These are phyloP conservation scores for Flaveria ramosissima DNA, from an alignment of 129 eudicot species.

Conservation along the genomic window DNA sequence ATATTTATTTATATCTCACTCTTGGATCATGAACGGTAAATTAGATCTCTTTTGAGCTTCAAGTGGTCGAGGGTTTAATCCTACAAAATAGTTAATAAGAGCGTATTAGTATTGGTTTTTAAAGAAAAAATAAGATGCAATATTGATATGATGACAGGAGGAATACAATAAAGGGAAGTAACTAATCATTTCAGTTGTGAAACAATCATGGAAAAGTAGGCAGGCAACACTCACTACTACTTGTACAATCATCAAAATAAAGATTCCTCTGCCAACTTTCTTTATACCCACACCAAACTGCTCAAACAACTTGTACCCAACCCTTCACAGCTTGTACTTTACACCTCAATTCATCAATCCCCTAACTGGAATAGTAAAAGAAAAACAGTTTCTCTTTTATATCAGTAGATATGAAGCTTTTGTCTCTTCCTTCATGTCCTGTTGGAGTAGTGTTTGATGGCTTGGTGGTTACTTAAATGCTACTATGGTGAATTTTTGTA, in stretches of 20 bases:
- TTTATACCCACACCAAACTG: conserved; percentile 21
- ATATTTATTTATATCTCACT: neutral
- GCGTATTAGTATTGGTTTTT: neutral
- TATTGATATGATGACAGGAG: conserved; percentile 37
- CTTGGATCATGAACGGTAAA: no score
- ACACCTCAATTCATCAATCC: conserved; percentile 17
- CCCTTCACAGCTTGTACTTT: conserved; percentile 25
- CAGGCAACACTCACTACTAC: conserved; percentile 48
- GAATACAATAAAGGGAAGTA: conserved; percentile 37
- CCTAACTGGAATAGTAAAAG: conserved; percentile 21
- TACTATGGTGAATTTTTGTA: conserved; percentile 22
- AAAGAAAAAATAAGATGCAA: neutral
- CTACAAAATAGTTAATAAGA: no score
- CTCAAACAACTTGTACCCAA: conserved; percentile 21
- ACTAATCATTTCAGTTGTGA: conserved; percentile 51
- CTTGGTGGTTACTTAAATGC: conserved; percentile 14
- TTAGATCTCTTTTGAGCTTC: no score
- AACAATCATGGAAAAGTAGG: conserved; percentile 51
- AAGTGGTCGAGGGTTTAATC: no score
- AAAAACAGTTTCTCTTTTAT: conserved; percentile 35
- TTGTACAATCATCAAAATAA: conserved; percentile 46
- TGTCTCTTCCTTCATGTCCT: conserved; percentile 35
- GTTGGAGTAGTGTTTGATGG: conserved; percentile 11
- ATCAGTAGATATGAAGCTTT: conserved; percentile 43
- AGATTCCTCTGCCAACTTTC: conserved; percentile 47